Percentiles rank a stretch among this genome's conserved stretches.
Conservation (phyloP, 2,329 filamentous ascomycete genomes). For the Lasiodiplodia hormozganensis region DNA sequence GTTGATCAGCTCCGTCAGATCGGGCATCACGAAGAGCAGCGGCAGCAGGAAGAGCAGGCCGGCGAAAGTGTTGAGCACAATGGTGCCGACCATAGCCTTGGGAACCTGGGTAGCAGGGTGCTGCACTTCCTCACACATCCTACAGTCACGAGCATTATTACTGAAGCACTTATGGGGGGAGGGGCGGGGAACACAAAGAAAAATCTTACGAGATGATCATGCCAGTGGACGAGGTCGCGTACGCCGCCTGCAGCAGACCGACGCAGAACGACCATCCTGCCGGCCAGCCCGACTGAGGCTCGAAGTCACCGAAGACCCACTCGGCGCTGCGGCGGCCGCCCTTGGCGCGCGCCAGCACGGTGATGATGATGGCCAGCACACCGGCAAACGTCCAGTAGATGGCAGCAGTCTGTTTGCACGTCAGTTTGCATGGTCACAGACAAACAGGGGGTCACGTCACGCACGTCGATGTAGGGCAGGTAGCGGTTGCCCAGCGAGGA, state of each 20-base stretch:
- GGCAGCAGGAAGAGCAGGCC: slow-evolving; percentile 74
- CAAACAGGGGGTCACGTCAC: slow-evolving; percentile 38
- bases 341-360: slow-evolving; percentile 70
- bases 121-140: slow-evolving; percentile 77
- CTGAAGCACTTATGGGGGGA: background rate
- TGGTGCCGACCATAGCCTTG: slow-evolving; percentile 73
- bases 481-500: slow-evolving; percentile 61
- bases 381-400: slow-evolving; percentile 78
- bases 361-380: slow-evolving; percentile 69
- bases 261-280: slow-evolving; percentile 77
- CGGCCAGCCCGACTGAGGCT: slow-evolving; percentile 72
- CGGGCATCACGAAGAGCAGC: slow-evolving; percentile 72
- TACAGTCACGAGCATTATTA: slow-evolving; percentile 37
- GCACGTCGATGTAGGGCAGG: slow-evolving; percentile 69
- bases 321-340: slow-evolving; percentile 67
- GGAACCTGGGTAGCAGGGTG: slow-evolving; percentile 72
- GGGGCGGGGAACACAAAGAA: slow-evolving; percentile 33
- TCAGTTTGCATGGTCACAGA: background rate
- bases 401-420: slow-evolving; percentile 64
- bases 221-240: slow-evolving; percentile 77
- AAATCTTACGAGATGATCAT: slow-evolving; percentile 76
- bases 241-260: slow-evolving; percentile 74
- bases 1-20: slow-evolving; percentile 50
- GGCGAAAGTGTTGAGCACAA: slow-evolving; percentile 70
- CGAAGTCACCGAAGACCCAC: slow-evolving; percentile 74